Conservation (phyloP, 2,329 filamentous ascomycete species). For the Esteya vermicola region DNA sequence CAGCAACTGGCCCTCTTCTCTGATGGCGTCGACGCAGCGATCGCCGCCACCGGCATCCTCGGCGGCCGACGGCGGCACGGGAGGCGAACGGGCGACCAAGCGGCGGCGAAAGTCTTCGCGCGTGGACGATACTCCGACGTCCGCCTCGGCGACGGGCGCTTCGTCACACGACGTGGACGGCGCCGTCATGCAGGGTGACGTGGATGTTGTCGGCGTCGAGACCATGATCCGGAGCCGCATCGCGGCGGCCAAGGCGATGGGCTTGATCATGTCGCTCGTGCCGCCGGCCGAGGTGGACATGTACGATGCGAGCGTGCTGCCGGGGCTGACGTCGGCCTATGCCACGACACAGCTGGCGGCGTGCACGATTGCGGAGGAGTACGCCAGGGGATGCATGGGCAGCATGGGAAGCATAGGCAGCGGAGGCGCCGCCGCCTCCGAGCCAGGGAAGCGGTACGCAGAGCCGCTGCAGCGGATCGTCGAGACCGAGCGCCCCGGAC, state of each 20-base stretch:
- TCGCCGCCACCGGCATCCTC: constrained; percentile 36
- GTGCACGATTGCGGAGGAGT: constrained; percentile 78
- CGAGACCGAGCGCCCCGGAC: constrained; percentile 64
- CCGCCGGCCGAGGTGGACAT: constrained; percentile 46
- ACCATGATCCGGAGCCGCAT: constrained; percentile 78
- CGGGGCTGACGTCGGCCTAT: constrained; percentile 55
- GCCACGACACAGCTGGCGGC: constrained; percentile 79
- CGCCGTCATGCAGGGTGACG: constrained; percentile 93
- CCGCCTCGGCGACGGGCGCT: constrained; percentile 41
- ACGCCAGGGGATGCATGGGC: constrained; percentile 46
- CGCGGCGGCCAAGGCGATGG: constrained; percentile 75
- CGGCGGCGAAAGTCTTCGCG: constrained; percentile 78
- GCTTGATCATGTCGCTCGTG: constrained; percentile 65
- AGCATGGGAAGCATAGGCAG: too few relatives aligned
- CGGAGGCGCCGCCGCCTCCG: too few relatives aligned
- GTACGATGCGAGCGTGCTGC: constrained; percentile 51
- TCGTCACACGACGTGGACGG: constrained; percentile 94
- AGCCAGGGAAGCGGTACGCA: constrained; percentile 45
- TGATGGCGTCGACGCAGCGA: constrained; percentile 29
- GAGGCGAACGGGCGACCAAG: constrained; percentile 51
- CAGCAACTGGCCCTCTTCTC: constrained; percentile 25
- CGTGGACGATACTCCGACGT: constrained; percentile 49
- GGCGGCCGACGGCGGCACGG: too few relatives aligned
- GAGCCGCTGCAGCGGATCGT: constrained; percentile 58
- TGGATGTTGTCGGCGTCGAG: constrained; percentile 85